phyloP scores from a whole-genome alignment of 371 early-diverging fungal species.

The Homolaphlyctis polyrhiza region DNA sequence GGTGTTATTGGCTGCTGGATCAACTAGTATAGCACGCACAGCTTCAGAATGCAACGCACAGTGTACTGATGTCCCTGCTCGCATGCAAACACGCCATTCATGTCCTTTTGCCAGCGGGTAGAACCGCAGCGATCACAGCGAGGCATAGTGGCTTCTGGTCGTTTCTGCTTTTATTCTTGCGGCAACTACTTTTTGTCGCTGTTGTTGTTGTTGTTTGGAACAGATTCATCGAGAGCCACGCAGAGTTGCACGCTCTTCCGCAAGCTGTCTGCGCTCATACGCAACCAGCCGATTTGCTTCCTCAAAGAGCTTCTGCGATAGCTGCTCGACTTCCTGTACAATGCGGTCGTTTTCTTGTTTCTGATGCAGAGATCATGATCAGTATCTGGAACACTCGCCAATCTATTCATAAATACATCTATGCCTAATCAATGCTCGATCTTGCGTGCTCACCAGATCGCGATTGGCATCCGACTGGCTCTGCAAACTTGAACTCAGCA shows the following conservation, averaged over 20 bases:
- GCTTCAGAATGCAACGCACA: too few relatives aligned
- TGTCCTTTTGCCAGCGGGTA: background rate
- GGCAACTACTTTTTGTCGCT: background rate
- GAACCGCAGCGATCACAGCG: background rate
- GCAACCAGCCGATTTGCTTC: slow-evolving; percentile 23
- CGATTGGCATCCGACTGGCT: too few relatives aligned
- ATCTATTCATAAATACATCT: too few relatives aligned
- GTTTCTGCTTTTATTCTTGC: background rate
- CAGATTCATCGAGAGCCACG: too few relatives aligned
- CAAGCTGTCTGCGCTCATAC: slow-evolving; percentile 11
- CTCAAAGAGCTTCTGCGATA: slow-evolving; percentile 15
- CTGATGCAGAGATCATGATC: background rate
- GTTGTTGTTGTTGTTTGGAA: background rate
- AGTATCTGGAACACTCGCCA: too few relatives aligned
- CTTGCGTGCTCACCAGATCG: too few relatives aligned
- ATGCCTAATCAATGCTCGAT: too few relatives aligned
- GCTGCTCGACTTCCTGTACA: slow-evolving; percentile 13
- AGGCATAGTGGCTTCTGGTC: background rate
- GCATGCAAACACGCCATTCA: background rate
- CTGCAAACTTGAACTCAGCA: too few relatives aligned
- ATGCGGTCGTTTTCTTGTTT: slow-evolving; percentile 3
- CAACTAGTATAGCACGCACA: too few relatives aligned
- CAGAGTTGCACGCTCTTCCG: too few relatives aligned
- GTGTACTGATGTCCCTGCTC: slow-evolving; percentile 6
- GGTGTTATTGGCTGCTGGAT: too few relatives aligned